Conservation (phyloP, 2,329 filamentous ascomycete species). For the Sordariomycetes sp. region DNA sequence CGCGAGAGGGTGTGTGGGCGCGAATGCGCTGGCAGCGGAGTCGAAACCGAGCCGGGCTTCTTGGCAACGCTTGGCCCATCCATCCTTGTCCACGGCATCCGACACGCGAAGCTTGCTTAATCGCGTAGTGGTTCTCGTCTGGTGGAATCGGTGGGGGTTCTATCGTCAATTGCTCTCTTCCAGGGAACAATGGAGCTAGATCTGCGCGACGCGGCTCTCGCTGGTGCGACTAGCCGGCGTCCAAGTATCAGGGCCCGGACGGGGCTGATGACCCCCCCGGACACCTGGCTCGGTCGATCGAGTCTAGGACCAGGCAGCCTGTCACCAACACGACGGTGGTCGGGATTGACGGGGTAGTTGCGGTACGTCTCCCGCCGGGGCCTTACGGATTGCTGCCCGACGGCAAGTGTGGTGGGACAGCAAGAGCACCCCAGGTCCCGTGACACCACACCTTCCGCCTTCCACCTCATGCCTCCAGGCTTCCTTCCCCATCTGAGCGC, state of each 20-base stretch:
- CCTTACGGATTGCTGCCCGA: not conserved
- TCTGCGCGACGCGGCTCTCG: not conserved
- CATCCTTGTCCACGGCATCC: not conserved
- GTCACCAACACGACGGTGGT: not conserved
- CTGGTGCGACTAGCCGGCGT: not conserved
- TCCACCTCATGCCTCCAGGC: too few relatives aligned
- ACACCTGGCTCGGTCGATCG: not conserved
- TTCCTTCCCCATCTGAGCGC: too few relatives aligned
- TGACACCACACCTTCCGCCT: too few relatives aligned
- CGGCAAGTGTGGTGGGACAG: not conserved
- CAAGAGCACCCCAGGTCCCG: too few relatives aligned
- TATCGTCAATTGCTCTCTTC: too few relatives aligned
- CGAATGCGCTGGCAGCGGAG: not conserved
- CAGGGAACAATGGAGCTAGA: not conserved
- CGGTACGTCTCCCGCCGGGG: not conserved
- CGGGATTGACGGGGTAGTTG: not conserved
- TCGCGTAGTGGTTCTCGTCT: too few relatives aligned
- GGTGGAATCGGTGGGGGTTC: too few relatives aligned
- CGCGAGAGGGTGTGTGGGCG: not conserved
- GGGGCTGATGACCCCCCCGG: not conserved
- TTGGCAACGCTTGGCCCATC: not conserved
- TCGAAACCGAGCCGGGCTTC: not conserved
- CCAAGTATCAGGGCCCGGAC: not conserved
- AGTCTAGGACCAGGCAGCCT: not conserved
- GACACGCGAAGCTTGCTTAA: too few relatives aligned